Conservation (phyloP, 306 rosid genomes). For the Astragalus membranaceus region DNA sequence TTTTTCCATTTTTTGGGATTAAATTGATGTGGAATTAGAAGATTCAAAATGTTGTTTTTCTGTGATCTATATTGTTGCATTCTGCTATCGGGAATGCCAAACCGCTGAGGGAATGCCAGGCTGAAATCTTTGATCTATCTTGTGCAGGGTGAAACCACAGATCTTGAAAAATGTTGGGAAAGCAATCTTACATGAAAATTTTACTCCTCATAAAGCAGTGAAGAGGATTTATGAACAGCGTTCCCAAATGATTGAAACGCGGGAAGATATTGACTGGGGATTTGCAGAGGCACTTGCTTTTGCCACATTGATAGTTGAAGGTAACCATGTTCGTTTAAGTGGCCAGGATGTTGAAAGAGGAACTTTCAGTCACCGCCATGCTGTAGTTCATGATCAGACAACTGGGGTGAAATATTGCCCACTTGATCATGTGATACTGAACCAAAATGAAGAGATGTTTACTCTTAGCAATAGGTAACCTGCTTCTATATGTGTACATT, state of each 20-base stretch:
- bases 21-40: too few relatives aligned
- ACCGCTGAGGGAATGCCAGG: too few relatives aligned
- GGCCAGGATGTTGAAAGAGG: constrained; percentile 98
- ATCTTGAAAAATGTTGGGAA: constrained; percentile 81
- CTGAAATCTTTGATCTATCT: constrained; percentile 15
- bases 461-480: constrained; percentile 92
- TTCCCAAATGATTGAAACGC: constrained; percentile 74
- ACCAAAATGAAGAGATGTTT: constrained; percentile 84
- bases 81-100: too few relatives aligned
- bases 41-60: too few relatives aligned
- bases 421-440: constrained; percentile 60
- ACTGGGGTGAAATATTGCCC: constrained; percentile 71
- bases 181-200: constrained; percentile 67
- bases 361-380: constrained; percentile 91
- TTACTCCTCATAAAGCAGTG: constrained; percentile 80
- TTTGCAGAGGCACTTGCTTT: constrained; percentile 93
- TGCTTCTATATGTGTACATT: not conserved
- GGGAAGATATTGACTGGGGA: constrained; percentile 95
- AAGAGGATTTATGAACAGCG: constrained; percentile 81
- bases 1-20: too few relatives aligned
- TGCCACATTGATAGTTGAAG: constrained; percentile 80
- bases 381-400: constrained; percentile 87
- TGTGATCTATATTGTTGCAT: too few relatives aligned
- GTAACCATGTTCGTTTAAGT: constrained; percentile 82
- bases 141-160: constrained; percentile 74